Evolutionary conservation across 345 rosid genomes (phyloP).

Genomic region (Balakata baccata): DNA sequence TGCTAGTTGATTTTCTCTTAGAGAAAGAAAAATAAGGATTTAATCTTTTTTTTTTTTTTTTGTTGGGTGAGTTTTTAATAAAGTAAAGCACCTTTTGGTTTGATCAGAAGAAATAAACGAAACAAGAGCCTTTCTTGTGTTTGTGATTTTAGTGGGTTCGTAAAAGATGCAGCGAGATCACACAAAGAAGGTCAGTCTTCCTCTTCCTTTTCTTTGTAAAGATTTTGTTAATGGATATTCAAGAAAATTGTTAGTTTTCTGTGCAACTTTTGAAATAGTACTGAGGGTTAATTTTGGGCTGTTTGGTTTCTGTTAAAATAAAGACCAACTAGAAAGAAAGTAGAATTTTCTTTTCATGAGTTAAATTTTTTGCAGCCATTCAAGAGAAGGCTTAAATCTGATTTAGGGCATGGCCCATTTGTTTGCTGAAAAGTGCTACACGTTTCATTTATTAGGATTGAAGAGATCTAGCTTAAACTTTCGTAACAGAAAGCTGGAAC

Average conservation of each 20-base stretch:
- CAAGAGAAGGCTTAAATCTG: neutral
- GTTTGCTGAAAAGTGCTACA: neutral
- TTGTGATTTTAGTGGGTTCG: slow-evolving; percentile 2
- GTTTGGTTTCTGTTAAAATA: neutral
- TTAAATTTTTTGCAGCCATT: neutral
- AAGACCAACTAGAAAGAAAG: neutral
- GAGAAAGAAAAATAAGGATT: neutral
- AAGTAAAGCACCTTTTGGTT: too few relatives aligned
- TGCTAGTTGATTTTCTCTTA: slow-evolving; percentile 13
- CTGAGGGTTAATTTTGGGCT: neutral
- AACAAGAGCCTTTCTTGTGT: neutral
- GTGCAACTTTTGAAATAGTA: neutral
- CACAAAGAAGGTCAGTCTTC: slow-evolving; percentile 32
- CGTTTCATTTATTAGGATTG: neutral
- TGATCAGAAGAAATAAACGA: neutral
- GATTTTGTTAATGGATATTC: neutral
- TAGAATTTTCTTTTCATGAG: neutral
- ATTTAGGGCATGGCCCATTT: neutral
- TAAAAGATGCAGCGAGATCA: slow-evolving; percentile 46
- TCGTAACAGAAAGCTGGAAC: neutral
- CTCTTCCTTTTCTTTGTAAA: neutral
- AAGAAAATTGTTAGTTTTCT: neutral
- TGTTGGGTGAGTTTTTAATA: too few relatives aligned
- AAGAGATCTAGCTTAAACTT: neutral
- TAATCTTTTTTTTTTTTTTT: too few relatives aligned